Evolutionary conservation across 2,329 filamentous ascomycete species (phyloP).

Genomic region (Emmonsia crescens): DNA sequence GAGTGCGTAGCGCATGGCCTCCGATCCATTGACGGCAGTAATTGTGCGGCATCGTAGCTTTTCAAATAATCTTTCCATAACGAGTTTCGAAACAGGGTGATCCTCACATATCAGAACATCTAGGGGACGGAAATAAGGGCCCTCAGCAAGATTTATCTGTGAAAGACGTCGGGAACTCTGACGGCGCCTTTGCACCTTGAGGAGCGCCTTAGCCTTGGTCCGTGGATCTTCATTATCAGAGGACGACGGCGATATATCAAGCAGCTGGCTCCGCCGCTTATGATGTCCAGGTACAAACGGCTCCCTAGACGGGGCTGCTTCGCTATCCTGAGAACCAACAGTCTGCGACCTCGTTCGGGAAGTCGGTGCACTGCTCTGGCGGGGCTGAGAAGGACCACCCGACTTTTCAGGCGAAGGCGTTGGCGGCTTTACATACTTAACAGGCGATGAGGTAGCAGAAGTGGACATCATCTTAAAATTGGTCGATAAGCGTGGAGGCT

Average conservation of each 20-base stretch:
- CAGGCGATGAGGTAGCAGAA: constrained; percentile 45
- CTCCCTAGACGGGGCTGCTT: constrained; percentile 55
- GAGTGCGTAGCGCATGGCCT: constrained; percentile 86
- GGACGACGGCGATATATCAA: constrained; percentile 93
- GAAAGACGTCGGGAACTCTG: constrained; percentile 92
- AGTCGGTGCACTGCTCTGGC: constrained; percentile 50
- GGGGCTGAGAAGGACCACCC: constrained; percentile 41
- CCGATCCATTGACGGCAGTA: constrained; percentile 76
- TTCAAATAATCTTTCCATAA: constrained; percentile 97
- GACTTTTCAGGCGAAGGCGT: constrained; percentile 50
- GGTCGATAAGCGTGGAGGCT: constrained; percentile 52
- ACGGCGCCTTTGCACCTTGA: constrained; percentile 86
- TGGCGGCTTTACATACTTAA: constrained; percentile 34
- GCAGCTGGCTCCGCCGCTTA: constrained; percentile 85
- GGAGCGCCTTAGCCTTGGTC: constrained; percentile 76
- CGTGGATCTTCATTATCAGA: constrained; percentile 95
- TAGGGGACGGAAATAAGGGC: constrained; percentile 76
- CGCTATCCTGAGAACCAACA: constrained; percentile 86
- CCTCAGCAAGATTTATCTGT: constrained; percentile 74
- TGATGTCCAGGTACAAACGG: constrained; percentile 58
- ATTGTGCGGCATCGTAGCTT: constrained; percentile 93
- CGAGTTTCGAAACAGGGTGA: constrained; percentile 88
- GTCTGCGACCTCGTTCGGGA: constrained; percentile 75
- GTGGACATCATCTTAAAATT: constrained; percentile 41
- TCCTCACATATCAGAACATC: constrained; percentile 97